A percentile compares a stretch with the other conserved stretches of the same genome.
phyloP scores from a whole-genome alignment of 2,329 filamentous ascomycete genomes.

The Phyllosticta citrichinensis region DNA sequence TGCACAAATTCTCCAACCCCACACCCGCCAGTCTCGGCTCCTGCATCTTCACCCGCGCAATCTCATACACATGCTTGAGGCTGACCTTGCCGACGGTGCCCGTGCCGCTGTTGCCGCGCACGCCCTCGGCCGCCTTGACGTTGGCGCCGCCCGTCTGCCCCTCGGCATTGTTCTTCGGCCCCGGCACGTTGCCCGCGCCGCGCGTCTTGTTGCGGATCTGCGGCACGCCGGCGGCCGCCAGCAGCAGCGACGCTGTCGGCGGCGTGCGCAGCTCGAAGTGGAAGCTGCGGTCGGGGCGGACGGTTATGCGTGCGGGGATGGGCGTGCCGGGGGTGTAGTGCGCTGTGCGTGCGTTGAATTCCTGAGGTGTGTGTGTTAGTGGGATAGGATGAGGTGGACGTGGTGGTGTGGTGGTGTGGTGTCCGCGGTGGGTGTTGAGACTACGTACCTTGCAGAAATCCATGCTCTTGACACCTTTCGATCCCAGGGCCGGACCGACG shows the following conservation, averaged over 20 bases:
- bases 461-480: constrained; percentile 98
- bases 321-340: constrained; percentile 76
- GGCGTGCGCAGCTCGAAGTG: constrained; percentile 88
- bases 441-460: constrained; percentile 88
- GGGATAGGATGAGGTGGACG: background rate
- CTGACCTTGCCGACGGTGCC: constrained; percentile 77
- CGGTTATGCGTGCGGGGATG: constrained; percentile 80
- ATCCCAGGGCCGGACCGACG: constrained; percentile 90
- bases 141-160: constrained; percentile 25
- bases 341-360: constrained; percentile 91
- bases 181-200: constrained; percentile 52
- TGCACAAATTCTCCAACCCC: constrained; percentile 71
- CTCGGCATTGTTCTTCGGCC: constrained; percentile 32
- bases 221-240: constrained; percentile 70
- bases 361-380: constrained; percentile 44
- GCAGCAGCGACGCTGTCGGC: constrained; percentile 81
- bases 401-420: too few relatives aligned
- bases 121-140: constrained; percentile 21
- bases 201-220: constrained; percentile 60
- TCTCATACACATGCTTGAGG: constrained; percentile 94
- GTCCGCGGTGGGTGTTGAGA: too few relatives aligned
- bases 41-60: constrained; percentile 81
- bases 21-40: constrained; percentile 48
- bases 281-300: constrained; percentile 88
- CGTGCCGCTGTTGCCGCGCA: constrained; percentile 51